Evolutionary conservation across 305 asterid species (phyloP).

Genomic region (Fraxinus dipetala): DNA sequence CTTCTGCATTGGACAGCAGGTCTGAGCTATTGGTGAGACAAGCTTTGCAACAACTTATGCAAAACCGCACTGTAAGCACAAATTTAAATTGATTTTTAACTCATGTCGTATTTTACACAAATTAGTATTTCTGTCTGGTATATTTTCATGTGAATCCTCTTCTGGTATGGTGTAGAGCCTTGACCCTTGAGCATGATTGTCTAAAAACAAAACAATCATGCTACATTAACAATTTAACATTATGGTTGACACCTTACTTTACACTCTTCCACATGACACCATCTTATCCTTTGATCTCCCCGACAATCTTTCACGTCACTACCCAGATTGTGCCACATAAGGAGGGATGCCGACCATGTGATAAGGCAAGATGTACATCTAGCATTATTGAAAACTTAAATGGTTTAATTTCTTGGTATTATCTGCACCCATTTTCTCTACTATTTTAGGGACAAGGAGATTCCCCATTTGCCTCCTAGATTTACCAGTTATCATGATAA

Average conservation of each 20-base stretch:
- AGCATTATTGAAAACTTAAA: too few relatives aligned
- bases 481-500: background rate
- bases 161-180: background rate
- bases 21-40: slow-evolving; percentile 81
- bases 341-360: too few relatives aligned
- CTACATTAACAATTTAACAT: too few relatives aligned
- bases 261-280: too few relatives aligned
- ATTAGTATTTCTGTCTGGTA: background rate
- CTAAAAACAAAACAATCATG: background rate
- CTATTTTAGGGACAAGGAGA: background rate
- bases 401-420: background rate
- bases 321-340: too few relatives aligned
- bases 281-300: too few relatives aligned
- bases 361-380: too few relatives aligned
- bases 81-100: background rate
- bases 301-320: too few relatives aligned
- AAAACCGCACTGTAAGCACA: slow-evolving; percentile 65
- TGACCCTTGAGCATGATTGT: background rate
- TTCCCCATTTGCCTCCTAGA: background rate
- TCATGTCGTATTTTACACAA: background rate
- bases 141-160: background rate
- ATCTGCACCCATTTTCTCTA: background rate
- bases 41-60: slow-evolving; percentile 77
- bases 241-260: too few relatives aligned
- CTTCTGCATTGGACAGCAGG: slow-evolving; percentile 84